phyloP scores from a whole-genome alignment of 2,329 filamentous ascomycete genomes.

The Zopfia rhizophila region DNA sequence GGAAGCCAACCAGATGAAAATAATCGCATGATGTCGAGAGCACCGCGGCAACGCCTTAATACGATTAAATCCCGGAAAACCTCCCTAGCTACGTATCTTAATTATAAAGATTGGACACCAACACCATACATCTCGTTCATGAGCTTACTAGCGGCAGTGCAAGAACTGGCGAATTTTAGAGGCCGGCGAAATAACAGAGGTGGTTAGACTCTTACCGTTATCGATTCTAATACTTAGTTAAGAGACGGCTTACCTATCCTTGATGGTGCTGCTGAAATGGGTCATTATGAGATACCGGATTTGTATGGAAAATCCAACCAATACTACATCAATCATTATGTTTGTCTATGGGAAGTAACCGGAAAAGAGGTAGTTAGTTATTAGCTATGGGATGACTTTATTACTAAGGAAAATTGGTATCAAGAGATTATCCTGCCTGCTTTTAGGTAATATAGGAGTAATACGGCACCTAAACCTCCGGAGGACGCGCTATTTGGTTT shows the following conservation, averaged over 20 bases:
- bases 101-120: conserved; percentile 8
- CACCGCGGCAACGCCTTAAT: conserved; percentile 4
- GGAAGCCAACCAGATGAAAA: conserved; percentile 18
- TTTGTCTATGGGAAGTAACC: conserved; percentile 32
- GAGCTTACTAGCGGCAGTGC: not conserved
- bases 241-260: conserved; percentile 23
- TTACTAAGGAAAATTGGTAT: conserved; percentile 20
- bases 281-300: conserved; percentile 16
- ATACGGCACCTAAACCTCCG: no score
- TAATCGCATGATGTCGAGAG: conserved; percentile 10
- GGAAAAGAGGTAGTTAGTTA: conserved; percentile 23
- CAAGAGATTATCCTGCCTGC: conserved; percentile 20
- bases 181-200: not conserved
- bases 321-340: conserved; percentile 24
- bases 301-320: conserved; percentile 17
- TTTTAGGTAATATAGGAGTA: no score
- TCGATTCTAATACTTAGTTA: conserved; percentile 23
- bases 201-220: conserved; percentile 16
- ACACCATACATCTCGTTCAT: conserved; percentile 18
- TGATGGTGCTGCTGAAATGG: conserved; percentile 22
- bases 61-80: conserved; percentile 2
- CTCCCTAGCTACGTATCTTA: conserved; percentile 10
- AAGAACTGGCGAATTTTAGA: conserved; percentile 3
- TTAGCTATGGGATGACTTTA: conserved; percentile 21
- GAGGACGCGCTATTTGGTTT: no score